Conservation (phyloP, 1,284 basidiomycete species). For the Clitocybe nebularis region DNA sequence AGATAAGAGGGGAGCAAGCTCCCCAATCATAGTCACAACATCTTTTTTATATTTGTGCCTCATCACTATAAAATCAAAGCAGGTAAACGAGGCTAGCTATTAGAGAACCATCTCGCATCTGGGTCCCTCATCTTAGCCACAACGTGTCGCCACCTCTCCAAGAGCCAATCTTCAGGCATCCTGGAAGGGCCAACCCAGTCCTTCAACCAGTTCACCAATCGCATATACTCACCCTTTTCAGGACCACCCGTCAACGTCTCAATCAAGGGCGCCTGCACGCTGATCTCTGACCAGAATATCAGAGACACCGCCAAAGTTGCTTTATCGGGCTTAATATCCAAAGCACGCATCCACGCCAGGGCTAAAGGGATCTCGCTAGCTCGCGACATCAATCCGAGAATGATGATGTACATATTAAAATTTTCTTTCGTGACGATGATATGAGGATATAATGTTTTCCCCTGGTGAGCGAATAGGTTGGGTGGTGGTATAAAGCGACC, state of each 20-base stretch:
- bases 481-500: conserved; percentile 13
- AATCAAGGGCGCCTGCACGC: conserved; percentile 54
- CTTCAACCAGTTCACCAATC: conserved; percentile 56
- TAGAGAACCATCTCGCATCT: too few relatives aligned
- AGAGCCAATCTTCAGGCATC: conserved; percentile 42
- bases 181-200: conserved; percentile 60
- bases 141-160: conserved; percentile 35
- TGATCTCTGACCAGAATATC: conserved; percentile 69
- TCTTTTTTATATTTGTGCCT: too few relatives aligned
- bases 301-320: conserved; percentile 62
- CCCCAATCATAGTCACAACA: too few relatives aligned
- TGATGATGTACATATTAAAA: conserved; percentile 60
- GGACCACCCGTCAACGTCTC: conserved; percentile 31
- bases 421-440: conserved; percentile 31
- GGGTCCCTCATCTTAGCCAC: conserved; percentile 51
- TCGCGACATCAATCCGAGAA: conserved; percentile 52
- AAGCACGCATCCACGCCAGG: conserved; percentile 73
- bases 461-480: conserved; percentile 14
- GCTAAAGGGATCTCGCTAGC: conserved; percentile 63
- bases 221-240: conserved; percentile 43
- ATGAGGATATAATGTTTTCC: conserved; percentile 21
- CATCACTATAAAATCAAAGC: too few relatives aligned
- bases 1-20: neutral
- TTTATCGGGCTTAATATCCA: conserved; percentile 49
- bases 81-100: too few relatives aligned